A percentile compares a stretch with the other conserved stretches of the same genome.
Conservation (phyloP, 2,329 filamentous ascomycete genomes). For the Ploettnerulaceae sp. region DNA sequence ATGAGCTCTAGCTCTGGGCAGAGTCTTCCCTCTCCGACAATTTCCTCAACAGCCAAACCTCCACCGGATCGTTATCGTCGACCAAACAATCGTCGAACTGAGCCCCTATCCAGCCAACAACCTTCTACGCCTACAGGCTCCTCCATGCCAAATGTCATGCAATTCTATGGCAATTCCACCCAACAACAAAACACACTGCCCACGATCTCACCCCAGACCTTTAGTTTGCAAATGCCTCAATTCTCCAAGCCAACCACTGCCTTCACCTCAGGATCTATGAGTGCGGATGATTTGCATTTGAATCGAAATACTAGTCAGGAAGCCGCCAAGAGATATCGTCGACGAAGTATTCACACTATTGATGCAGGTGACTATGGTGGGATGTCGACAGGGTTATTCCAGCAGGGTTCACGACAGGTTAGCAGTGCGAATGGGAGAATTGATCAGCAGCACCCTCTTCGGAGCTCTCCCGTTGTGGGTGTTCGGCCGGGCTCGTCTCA, state of each 20-base stretch:
- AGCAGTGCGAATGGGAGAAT: slow-evolving; percentile 30
- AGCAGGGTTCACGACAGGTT: slow-evolving; percentile 29
- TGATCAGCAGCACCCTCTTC: slow-evolving; percentile 33
- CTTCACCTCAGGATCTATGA: slow-evolving; percentile 11
- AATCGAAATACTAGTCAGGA: slow-evolving; percentile 55
- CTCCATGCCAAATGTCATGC: slow-evolving; percentile 49
- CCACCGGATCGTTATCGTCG: slow-evolving; percentile 83
- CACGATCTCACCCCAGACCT: slow-evolving; percentile 21
- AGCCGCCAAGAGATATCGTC: slow-evolving; percentile 69
- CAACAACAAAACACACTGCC: slow-evolving; percentile 28
- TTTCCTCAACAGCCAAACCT: slow-evolving; percentile 52
- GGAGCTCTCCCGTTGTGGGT: slow-evolving; percentile 31
- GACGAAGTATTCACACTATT: slow-evolving; percentile 74
- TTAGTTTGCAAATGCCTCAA: slow-evolving; percentile 30
- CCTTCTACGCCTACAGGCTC: slow-evolving; percentile 32
- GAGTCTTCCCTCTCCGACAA: slow-evolving; percentile 44
- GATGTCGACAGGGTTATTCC: slow-evolving; percentile 19
- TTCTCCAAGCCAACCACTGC: slow-evolving; percentile 18
- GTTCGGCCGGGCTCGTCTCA: slow-evolving; percentile 29
- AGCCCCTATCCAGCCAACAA: slow-evolving; percentile 31
- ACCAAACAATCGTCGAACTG: slow-evolving; percentile 47
- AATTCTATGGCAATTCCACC: slow-evolving; percentile 47
- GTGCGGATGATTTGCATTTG: slow-evolving; percentile 42
- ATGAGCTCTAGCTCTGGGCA: slow-evolving; percentile 42
- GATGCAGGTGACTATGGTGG: slow-evolving; percentile 34